Conservation (phyloP, 495 filamentous ascomycete genomes). For the Lasiosphaeria miniovina region DNA sequence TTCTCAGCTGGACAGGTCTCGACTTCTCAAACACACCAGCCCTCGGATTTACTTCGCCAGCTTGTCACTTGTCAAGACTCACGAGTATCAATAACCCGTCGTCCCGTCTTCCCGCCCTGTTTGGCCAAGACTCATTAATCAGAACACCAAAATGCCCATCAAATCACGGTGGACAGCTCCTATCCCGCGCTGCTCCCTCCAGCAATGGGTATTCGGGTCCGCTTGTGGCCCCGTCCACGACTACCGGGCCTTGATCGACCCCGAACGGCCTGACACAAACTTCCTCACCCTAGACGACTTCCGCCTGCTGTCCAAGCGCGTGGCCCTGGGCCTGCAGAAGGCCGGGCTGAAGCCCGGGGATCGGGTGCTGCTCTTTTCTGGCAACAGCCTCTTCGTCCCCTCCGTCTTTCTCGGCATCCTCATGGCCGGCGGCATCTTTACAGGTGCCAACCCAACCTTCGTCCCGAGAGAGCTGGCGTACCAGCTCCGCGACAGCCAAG, state of each 20-base stretch:
- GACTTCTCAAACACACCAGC: no score
- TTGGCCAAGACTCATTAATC: neutral
- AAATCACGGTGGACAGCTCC: slow-evolving; percentile 42
- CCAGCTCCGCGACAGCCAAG: slow-evolving; percentile 68
- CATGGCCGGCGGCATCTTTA: slow-evolving; percentile 77
- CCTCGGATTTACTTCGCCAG: no score
- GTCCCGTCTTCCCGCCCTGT: no score
- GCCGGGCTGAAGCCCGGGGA: slow-evolving; percentile 67
- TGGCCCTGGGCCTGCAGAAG: slow-evolving; percentile 66
- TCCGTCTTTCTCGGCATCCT: slow-evolving; percentile 67
- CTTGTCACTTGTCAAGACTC: no score
- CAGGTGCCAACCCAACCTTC: slow-evolving; percentile 75
- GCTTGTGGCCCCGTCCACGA: slow-evolving; percentile 32
- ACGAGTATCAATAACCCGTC: no score
- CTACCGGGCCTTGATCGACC: slow-evolving; percentile 45
- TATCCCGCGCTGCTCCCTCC: slow-evolving; percentile 38
- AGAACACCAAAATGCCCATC: slow-evolving; percentile 33
- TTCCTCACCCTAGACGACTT: slow-evolving; percentile 46
- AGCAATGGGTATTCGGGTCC: slow-evolving; percentile 40
- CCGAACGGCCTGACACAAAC: slow-evolving; percentile 52
- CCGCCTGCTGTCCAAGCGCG: slow-evolving; percentile 66
- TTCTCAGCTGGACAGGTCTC: no score
- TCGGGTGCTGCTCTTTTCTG: slow-evolving; percentile 68
- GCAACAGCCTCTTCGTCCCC: slow-evolving; percentile 72
- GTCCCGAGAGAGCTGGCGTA: slow-evolving; percentile 68